Percentiles rank a stretch among this genome's conserved stretches.
phyloP scores from a whole-genome alignment of 2,329 filamentous ascomycete species.

The Trichoderma sp. region DNA sequence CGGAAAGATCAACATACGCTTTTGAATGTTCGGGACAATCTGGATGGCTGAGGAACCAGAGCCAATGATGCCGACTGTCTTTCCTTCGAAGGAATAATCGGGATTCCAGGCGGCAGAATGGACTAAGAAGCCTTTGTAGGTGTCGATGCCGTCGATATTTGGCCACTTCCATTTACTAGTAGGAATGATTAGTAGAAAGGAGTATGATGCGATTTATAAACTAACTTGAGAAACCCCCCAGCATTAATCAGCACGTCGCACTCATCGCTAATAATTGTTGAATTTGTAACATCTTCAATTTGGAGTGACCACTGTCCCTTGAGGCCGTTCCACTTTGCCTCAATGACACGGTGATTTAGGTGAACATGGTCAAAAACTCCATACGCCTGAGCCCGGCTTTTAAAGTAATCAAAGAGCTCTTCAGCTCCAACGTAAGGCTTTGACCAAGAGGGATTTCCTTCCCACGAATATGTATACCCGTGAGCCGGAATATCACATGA shows the following conservation, averaged over 20 bases:
- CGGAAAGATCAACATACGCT: neutral
- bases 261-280: neutral
- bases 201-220: neutral
- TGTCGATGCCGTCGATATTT: neutral
- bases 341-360: neutral
- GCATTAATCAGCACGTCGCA: neutral
- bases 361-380: neutral
- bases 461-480: neutral
- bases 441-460: neutral
- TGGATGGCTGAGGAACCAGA: neutral
- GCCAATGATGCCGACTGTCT: neutral
- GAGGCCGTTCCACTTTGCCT: neutral
- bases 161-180: neutral
- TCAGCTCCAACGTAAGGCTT: neutral
- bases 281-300: neutral
- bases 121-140: neutral
- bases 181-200: no score
- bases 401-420: neutral
- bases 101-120: neutral
- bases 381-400: neutral
- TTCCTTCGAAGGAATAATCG: neutral
- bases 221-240: neutral
- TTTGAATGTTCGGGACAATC: neutral
- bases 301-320: neutral
- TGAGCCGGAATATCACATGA: neutral